Base-by-base conservation (phyloP, 148 eudicot genomes). In the Limonium bicolor region DNA sequence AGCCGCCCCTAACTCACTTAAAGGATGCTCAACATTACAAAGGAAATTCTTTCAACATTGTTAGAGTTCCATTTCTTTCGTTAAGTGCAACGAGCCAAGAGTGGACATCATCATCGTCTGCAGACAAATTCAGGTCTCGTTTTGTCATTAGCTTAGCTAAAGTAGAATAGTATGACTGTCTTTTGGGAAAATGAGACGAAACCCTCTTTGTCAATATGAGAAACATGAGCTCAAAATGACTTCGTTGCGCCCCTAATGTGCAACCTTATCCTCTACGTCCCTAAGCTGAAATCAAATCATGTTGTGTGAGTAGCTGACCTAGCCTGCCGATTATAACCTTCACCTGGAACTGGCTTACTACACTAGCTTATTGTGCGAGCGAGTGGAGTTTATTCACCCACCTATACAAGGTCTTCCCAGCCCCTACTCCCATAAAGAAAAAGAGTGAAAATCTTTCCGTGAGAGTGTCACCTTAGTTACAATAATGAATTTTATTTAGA, bases 141-240 rank as follows among this genome's bases (percentile, higher is more conserved):
- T 37, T 37, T 10, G 19, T 37, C 10, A 37, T 37, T 39, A 18
- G 44, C 22, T 39, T 16, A 39, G 12, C 2, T 39, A 39, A 16
- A 46, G 34, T 27, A 28, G 46, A 41, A 41, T 46, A 46, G 35
- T 28, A 46, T 46, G 50, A 28, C n/a, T 43, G 15, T 16, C 47
- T 43, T 43, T 38, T 10, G 15, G 29, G 10, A 46, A 46, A 46
- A 46, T 27, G 20, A 46, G 50, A 46, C 50, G 28, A 46, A 46
- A 46, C 26, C 27, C 18, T 12, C 46, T 46, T 46, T 26, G 16
- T 46, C 34, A 35, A 26, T 46, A 46, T 27, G 35, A 46, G 1
- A 46, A 27, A 46, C 50, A 46, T 46, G 35, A 1, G 34, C 35
- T 46, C 19, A 46, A 46, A 27, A 46, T 27, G 2, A 42, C 2